Evolutionary conservation across 805 yeast genomes (phyloP), one percentile per base, ranked within the genome.

Genomic region (Lachancea sp.): DNA sequence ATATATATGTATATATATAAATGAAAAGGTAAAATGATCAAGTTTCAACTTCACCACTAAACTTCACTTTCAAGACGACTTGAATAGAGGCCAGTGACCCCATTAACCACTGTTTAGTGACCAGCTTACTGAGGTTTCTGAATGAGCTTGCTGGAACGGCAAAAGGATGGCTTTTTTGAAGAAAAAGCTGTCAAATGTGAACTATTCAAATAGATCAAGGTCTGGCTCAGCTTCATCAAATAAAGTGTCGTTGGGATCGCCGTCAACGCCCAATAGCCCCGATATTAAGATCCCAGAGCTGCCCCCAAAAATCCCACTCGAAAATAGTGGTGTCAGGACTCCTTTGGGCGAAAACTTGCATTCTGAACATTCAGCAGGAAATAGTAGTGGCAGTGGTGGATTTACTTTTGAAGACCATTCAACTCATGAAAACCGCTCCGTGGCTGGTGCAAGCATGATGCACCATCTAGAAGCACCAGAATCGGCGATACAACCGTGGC

Each of bases 211-310:
- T 2, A 57, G 53, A 34, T 56, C 62, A 7, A 49, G 65, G 41
- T 59, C 63, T 6, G 54, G 55, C 3, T 59, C 65, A 1, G 46
- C 47, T 20, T 53, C 63, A 30, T 55, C 61, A 7, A 43, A 48
- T 4, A 51, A 51, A 33, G 16, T 18, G 6, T 41, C 38, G 8
- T 13, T 36, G 6, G 36, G 36, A 12, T 30, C 41, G 19, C 41
- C 41, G 16, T 19, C 39, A 12, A 22, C 41, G n/a, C 43, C 43
- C 15, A 36, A 22, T 20, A 33, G 41, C 22, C 39, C 42, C 11
- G 40, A 32, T 12, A n/a, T 29, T 9, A 36, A 31, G 16, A 19
- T 30, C 15, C 45, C 45, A 5, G 36, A 29, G 2, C 37, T 42
- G 22, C 45, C 45, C 10, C 36, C 37, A 3, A 36, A 42, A 20